Evolutionary conservation across 2,329 filamentous ascomycete species (phyloP), one percentile per base, ranked within the genome.

Genomic region (Kalaharituber pfeilii): DNA sequence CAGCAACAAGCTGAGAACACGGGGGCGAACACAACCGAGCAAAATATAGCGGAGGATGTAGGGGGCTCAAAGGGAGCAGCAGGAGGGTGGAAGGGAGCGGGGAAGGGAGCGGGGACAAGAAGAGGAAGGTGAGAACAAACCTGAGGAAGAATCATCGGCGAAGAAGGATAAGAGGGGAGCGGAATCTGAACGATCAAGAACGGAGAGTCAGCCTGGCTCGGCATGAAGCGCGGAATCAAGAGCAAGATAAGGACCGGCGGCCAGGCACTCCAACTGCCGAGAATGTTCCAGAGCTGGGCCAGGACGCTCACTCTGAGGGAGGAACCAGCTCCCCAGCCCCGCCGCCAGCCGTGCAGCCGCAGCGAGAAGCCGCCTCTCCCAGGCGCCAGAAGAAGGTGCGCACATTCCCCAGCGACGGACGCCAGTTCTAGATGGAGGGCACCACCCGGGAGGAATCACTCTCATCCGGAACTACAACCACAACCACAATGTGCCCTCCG

Each of bases 391-490:
- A 36, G 33, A 39, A 8, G 20, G 33, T 39, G 20, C 33, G 33
- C 33, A 39, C 33, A 13, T 39, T 15, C 8, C 33, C 33, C 20
- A 39, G 33, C 20, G 33, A 39, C 15, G 33, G 33, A 8, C 33
- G 3, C 7, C 33, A 39, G 42, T 47, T 47, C 22, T 22, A 15
- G 18, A 22, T 47, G 18, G 42, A 47, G 13, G 42, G 42, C 13
- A 22, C 42, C 42, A 24, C 3, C 15, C 11, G 42, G 42, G 25
- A 47, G 24, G 24, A 15, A 25, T 5, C 42, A 47, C 56, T 67
- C 63, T 63, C 29, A 66, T 66, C 42, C 64, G 55, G 63, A 65
- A 53, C 62, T 65, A 53, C 56, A 61, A 49, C 62, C 63, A 54
- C 62, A 61, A 25, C 42, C 42, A 7, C 29, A 8, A 33, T 44